Base-by-base conservation (phyloP, 306 rosid species). In the Dalbergia oliveri region DNA sequence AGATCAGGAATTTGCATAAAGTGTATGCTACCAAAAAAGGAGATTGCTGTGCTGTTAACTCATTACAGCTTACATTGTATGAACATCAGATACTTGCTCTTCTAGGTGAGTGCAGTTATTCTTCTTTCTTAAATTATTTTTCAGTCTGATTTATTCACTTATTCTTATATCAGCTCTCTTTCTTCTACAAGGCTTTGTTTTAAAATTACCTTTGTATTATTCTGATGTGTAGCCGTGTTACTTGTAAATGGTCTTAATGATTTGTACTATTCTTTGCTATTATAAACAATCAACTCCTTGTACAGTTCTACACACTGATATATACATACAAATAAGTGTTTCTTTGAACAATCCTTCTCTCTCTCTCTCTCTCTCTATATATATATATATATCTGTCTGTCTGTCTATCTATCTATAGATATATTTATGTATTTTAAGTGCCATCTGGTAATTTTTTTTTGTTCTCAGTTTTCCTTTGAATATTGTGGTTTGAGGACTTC, bases 1-100 rank as follows among this genome's bases (percentile, higher is more conserved):
- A 94, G 77, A 90, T 94, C 66, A 88, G 99, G 89, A 90, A 94
- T 85, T 88, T 94, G 86, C 97, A 73, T 75, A 94, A 94, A 85
- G 91, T 93, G 66, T 94, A 94, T 87, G 90, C 88, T 80, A 83
- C 94, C 31, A 90, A 85, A 77, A 94, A 81, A 86, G 97, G 99
- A 71, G 89, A 89, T 77, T 90, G 89, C 72, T 90, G 94, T 86
- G 97, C 99, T 73, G 99, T 94, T 50, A 88, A 93, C 88, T 86
- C 92, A 43, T 88, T 94, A 69, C 87, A 81, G 81, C 86, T 93
- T 82, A 90, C 94, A 59, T 86, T 94, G 80, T 94, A 94, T 75
- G 97, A 94, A 90, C 93, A 90, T 83, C 99, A 94, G 87, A 91
- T 94, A 89, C 95, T 94, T 83, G 99, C 97, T 77, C 99, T 94